Conservation (phyloP, 83 land plant genomes). For the Picea engelmannii region DNA sequence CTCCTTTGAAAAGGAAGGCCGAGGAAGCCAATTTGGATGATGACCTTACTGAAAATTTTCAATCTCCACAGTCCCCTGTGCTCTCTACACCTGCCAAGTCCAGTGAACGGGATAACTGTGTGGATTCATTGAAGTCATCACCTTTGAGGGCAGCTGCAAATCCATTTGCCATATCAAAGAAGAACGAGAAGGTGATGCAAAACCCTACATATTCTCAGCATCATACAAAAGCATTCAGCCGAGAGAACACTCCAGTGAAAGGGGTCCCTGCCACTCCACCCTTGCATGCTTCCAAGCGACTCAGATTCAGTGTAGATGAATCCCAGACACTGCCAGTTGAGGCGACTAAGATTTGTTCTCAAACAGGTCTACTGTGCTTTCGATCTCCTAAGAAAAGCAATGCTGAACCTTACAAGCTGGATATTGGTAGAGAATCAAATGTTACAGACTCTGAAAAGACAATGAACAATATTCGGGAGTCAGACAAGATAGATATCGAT, state of each 20-base stretch:
- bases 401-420: neutral
- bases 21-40: neutral
- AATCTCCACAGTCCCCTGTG: neutral
- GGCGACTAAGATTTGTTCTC: neutral
- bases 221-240: neutral
- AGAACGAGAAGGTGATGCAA: neutral
- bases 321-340: neutral
- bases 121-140: neutral
- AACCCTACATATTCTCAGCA: neutral
- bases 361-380: neutral
- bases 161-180: neutral
- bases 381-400: neutral
- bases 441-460: too few species aligned
- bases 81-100: neutral
- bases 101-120: neutral
- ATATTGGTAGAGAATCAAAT: too few species aligned
- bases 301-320: neutral
- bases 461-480: neutral
- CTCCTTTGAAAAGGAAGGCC: constrained; percentile 3
- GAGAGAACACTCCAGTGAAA: neutral
- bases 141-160: neutral
- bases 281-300: neutral
- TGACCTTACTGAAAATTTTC: neutral
- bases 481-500: neutral
- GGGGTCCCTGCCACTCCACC: constrained; percentile 13